Evolutionary conservation across 768 basidiomycete genomes (phyloP).

Genomic region (Lactarius pseudohatsudake): DNA sequence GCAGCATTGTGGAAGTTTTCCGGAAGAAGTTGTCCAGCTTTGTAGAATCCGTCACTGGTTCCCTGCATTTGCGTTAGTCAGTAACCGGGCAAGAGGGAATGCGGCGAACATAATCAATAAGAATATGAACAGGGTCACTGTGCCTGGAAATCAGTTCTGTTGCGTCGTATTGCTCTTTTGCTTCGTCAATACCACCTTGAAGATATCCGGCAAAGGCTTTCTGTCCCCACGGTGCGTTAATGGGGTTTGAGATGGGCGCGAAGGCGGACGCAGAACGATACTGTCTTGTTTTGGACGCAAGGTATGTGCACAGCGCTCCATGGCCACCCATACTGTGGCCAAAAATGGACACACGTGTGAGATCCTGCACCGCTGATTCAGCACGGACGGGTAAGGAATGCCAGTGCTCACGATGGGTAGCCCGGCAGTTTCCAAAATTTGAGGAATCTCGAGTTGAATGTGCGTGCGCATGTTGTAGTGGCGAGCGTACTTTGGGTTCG

Average conservation of each 20-base stretch:
- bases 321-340: slow-evolving; percentile 99
- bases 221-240: slow-evolving; percentile 84
- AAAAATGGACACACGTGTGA: slow-evolving; percentile 80
- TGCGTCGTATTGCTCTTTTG: slow-evolving; percentile 73
- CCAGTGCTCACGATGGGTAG: slow-evolving; percentile 65
- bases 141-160: slow-evolving; percentile 71
- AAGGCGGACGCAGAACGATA: slow-evolving; percentile 92
- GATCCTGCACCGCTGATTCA: slow-evolving; percentile 53
- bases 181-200: slow-evolving; percentile 73
- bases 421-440: slow-evolving; percentile 66
- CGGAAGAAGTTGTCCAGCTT: slow-evolving; percentile 85
- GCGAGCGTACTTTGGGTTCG: slow-evolving; percentile 64
- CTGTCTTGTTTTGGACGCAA: slow-evolving; percentile 64
- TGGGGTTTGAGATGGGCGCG: slow-evolving; percentile 82
- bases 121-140: slow-evolving; percentile 67
- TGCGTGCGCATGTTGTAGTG: slow-evolving; percentile 90
- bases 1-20: slow-evolving; percentile 85
- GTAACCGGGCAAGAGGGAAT: neutral
- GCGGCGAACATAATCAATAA: slow-evolving; percentile 78
- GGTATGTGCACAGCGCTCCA: slow-evolving; percentile 89
- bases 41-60: slow-evolving; percentile 77
- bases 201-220: slow-evolving; percentile 91
- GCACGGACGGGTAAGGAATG: neutral
- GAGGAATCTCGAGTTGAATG: slow-evolving; percentile 81
- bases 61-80: slow-evolving; percentile 49